Conservation (phyloP, 495 filamentous ascomycete species). For the Hypoxylon lienhwacheense region DNA sequence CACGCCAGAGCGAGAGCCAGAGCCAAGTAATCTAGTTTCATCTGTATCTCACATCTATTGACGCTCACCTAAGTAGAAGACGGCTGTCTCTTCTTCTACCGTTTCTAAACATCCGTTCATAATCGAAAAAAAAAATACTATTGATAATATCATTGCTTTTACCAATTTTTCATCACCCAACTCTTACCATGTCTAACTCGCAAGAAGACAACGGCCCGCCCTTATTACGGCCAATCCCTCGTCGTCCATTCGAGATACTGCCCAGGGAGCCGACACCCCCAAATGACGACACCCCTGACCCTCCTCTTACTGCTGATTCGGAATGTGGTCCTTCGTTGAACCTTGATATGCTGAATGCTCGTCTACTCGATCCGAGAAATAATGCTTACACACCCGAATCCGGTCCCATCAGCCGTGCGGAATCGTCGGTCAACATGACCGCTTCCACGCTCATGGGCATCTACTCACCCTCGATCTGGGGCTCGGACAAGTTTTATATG, state of each 20-base stretch:
- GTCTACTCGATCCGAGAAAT: slow-evolving; percentile 42
- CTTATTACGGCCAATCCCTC: slow-evolving; percentile 71
- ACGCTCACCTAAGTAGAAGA: neutral
- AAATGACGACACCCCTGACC: slow-evolving; percentile 53
- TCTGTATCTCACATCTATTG: slow-evolving; percentile 1
- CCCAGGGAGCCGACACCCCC: slow-evolving; percentile 54
- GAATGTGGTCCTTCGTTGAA: slow-evolving; percentile 21
- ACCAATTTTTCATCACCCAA: neutral
- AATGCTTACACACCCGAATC: slow-evolving; percentile 28
- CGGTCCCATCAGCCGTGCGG: slow-evolving; percentile 59
- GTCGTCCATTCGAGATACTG: slow-evolving; percentile 70
- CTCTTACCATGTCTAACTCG: slow-evolving; percentile 34
- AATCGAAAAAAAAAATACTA: too few species aligned
- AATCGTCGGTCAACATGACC: slow-evolving; percentile 84
- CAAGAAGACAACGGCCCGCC: slow-evolving; percentile 48
- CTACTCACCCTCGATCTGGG: slow-evolving; percentile 68
- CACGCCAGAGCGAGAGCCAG: too few species aligned
- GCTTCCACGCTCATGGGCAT: slow-evolving; percentile 89
- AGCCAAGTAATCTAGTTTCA: slow-evolving; percentile 1
- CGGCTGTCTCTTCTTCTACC: neutral
- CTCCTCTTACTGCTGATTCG: slow-evolving; percentile 46
- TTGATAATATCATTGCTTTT: neutral
- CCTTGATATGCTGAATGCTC: slow-evolving; percentile 34
- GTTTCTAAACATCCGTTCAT: neutral
- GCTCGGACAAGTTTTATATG: slow-evolving; percentile 43